Percentiles rank a stretch among this genome's conserved stretches.
phyloP scores from a whole-genome alignment of 345 rosid genomes.

The Hypericum androsaemum region DNA sequence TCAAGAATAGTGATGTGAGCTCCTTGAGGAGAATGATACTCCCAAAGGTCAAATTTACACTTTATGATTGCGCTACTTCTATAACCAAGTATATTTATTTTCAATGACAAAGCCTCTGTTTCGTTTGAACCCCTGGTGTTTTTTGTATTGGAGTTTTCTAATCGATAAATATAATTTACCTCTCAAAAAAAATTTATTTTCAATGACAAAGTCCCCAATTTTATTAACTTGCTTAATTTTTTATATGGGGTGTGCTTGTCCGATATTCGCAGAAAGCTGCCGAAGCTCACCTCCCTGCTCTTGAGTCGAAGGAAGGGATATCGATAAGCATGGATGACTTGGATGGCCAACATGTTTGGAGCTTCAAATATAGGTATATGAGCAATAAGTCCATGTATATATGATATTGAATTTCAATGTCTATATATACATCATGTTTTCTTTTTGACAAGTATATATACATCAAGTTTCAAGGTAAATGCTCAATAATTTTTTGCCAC shows the following conservation, averaged over 20 bases:
- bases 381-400: no score
- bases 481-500: no score
- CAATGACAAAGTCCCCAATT: no score
- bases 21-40: slow-evolving; percentile 84
- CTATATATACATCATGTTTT: not conserved
- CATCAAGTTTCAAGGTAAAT: not conserved
- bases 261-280: slow-evolving; percentile 63
- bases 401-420: no score
- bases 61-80: not conserved
- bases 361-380: slow-evolving; percentile 76
- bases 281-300: slow-evolving; percentile 67
- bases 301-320: slow-evolving; percentile 89
- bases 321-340: slow-evolving; percentile 63
- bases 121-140: no score
- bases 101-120: no score
- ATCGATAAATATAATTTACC: no score
- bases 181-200: no score
- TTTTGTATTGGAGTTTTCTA: no score
- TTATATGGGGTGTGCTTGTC: not conserved
- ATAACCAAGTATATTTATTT: slow-evolving; percentile 1
- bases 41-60: slow-evolving; percentile 56
- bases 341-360: slow-evolving; percentile 76
- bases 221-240: no score
- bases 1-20: slow-evolving; percentile 93
- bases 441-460: not conserved